Evolutionary conservation across 192 early-diverging fungal genomes (phyloP), one percentile per base, ranked within the genome.

Genomic region (Backusella parvicylindrica): DNA sequence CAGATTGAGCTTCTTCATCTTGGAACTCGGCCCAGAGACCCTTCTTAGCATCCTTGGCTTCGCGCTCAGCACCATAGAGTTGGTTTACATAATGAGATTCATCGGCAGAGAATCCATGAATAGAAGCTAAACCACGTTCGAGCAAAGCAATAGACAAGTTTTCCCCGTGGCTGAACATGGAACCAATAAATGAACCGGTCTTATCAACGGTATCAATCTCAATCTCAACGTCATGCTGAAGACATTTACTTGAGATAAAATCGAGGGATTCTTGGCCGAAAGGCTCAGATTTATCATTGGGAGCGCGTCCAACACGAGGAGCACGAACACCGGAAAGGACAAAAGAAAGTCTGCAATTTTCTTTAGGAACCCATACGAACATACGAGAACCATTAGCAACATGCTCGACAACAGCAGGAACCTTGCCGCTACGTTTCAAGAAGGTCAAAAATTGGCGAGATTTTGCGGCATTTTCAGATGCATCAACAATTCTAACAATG

Each of bases 171-270:
- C 91, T 75, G 82, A 91, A 95, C 76, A 99, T 76, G n/a, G 90
- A 83, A 15, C 97, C 97, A 72, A 98, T 93, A 71, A 98, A 99
- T 1, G 91, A 93, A 36, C 98, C 97, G 37, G 89, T 89, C 85
- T 97, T 96, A 80, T 99, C 98, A 18, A 91, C 80, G 15, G 88
- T 87, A 76, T 98, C 98, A 33, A 98, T 84, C 68, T 92, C 91
- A 53, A 97, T 85, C 76, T 99, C 95, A 11, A 96, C 94, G 78
- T 99, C 95, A 68, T 96, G 93, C 85, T 99, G 98, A 74, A 98
- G 87, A 74, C 84, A 83, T 36, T 80, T 79, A 38, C 84, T 84
- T 40, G 79, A 84, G 3, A 91, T 85, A 80, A 91, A 91, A 6
- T 87, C 89, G 33, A 93, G 79, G 1, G 95, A 94, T 81, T 97